A percentile compares a stretch with the other conserved stretches of the same genome.
These are phyloP conservation scores for Limtongia smithiae DNA, from an alignment of 805 yeast species.

Conservation along the genomic window DNA sequence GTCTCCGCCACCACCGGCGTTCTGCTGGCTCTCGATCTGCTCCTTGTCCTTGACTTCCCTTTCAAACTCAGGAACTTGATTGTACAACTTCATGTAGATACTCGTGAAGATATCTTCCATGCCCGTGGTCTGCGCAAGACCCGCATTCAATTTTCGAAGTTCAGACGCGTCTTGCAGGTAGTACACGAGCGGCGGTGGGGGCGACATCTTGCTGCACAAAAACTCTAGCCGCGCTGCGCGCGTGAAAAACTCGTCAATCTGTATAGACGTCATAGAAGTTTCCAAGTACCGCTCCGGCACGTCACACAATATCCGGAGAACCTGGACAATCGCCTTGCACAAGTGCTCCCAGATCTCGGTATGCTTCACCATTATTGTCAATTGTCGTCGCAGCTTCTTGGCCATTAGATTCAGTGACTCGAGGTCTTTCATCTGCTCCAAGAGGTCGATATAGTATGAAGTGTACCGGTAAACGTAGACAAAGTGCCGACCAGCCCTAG, in stretches of 20 bases:
- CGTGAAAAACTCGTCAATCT: slow-evolving; percentile 40
- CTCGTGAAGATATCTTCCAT: slow-evolving; percentile 71
- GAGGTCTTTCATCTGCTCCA: slow-evolving; percentile 54
- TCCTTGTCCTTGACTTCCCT: neutral
- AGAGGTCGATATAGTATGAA: slow-evolving; percentile 55
- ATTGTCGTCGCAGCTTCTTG: slow-evolving; percentile 72
- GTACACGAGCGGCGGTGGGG: slow-evolving; percentile 11
- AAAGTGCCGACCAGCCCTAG: slow-evolving; percentile 81
- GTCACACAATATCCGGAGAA: slow-evolving; percentile 43
- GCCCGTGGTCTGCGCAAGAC: slow-evolving; percentile 64
- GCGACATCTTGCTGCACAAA: slow-evolving; percentile 17
- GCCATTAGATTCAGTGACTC: slow-evolving; percentile 57
- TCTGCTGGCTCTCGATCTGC: neutral
- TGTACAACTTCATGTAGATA: slow-evolving; percentile 52
- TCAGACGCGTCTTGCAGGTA: slow-evolving; percentile 53
- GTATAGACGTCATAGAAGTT: slow-evolving; percentile 25
- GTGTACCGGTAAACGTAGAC: slow-evolving; percentile 70
- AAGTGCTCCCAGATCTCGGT: slow-evolving; percentile 63
- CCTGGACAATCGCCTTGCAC: slow-evolving; percentile 46
- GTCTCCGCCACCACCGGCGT: slow-evolving; percentile 7
- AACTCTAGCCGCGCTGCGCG: slow-evolving; percentile 38
- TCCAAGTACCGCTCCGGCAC: slow-evolving; percentile 31
- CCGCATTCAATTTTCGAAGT: slow-evolving; percentile 68
- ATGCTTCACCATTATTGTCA: slow-evolving; percentile 69
- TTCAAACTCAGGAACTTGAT: slow-evolving; percentile 18